These are phyloP conservation scores for Oenanthe javanica DNA, from an alignment of 140 eudicot genomes.

Conservation along the genomic window DNA sequence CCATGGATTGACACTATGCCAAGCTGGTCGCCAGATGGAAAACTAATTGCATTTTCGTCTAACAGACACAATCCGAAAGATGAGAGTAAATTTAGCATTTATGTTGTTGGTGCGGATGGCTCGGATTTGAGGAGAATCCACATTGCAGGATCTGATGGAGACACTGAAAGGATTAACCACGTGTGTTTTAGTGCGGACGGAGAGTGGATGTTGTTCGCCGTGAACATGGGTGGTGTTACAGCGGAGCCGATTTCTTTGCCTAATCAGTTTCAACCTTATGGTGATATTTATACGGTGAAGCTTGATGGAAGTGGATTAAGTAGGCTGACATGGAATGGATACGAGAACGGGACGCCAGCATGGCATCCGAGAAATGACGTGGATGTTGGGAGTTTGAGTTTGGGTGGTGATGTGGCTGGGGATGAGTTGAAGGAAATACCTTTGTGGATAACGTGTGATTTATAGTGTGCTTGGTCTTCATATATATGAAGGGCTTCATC, in stretches of 20 bases:
- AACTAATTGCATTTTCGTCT: constrained; percentile 73
- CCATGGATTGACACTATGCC: constrained; percentile 98
- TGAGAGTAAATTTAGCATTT: constrained; percentile 44
- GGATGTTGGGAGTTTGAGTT: constrained; percentile 19
- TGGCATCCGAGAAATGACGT: constrained; percentile 43
- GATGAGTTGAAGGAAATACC: constrained; percentile 66
- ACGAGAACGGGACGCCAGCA: constrained; percentile 89
- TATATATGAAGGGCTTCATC: not conserved
- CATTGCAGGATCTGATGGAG: constrained; percentile 44
- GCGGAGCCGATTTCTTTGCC: constrained; percentile 76
- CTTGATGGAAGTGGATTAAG: constrained; percentile 61
- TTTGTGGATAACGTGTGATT: constrained; percentile 47
- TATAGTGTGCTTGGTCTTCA: constrained; percentile 6
- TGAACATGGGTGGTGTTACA: constrained; percentile 72
- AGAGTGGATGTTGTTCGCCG: constrained; percentile 70
- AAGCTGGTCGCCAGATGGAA: constrained; percentile 86
- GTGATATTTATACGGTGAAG: constrained; percentile 46
- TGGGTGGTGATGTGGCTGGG: constrained; percentile 23
- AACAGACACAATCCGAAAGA: constrained; percentile 56
- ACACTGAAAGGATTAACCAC: constrained; percentile 71
- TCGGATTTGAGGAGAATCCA: constrained; percentile 36
- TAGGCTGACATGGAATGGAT: constrained; percentile 74
- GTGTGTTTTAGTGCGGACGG: constrained; percentile 71
- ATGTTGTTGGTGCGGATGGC: constrained; percentile 57
- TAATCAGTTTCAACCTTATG: constrained; percentile 87